phyloP scores from a whole-genome alignment of 306 rosid species.

The Vigna nakashimae region DNA sequence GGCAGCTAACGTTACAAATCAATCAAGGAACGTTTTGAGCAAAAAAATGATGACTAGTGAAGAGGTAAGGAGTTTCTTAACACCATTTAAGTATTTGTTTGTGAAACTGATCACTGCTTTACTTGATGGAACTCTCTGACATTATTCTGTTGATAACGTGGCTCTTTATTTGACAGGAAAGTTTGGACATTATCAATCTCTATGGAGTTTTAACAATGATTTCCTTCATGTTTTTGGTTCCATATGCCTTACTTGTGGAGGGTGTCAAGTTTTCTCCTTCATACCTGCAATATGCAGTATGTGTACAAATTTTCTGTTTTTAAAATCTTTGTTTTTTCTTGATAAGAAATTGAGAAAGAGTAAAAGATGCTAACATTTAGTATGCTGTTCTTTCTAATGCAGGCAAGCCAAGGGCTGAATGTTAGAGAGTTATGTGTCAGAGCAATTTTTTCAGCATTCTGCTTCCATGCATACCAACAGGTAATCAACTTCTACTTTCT shows the following conservation, averaged over 20 bases:
- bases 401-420: slow-evolving; percentile 76
- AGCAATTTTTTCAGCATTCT: slow-evolving; percentile 70
- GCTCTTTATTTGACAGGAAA: slow-evolving; percentile 56
- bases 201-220: slow-evolving; percentile 71
- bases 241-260: slow-evolving; percentile 65
- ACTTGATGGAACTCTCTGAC: slow-evolving; percentile 11
- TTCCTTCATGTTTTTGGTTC: slow-evolving; percentile 69
- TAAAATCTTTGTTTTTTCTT: slow-evolving; percentile 14
- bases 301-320: slow-evolving; percentile 14
- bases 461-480: slow-evolving; percentile 81
- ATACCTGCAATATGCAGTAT: slow-evolving; percentile 69
- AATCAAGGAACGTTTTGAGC: slow-evolving; percentile 79
- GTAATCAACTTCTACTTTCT: background rate
- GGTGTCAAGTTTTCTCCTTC: slow-evolving; percentile 74
- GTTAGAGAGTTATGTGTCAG: slow-evolving; percentile 64
- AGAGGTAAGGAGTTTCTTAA: slow-evolving; percentile 55
- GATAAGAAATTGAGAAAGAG: slow-evolving; percentile 17
- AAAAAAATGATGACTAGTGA: slow-evolving; percentile 71
- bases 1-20: slow-evolving; percentile 82
- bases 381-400: slow-evolving; percentile 8
- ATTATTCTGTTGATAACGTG: slow-evolving; percentile 21
- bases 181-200: slow-evolving; percentile 79
- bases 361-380: background rate
- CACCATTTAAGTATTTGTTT: background rate
- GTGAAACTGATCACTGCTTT: slow-evolving; percentile 10